Conservation (phyloP, 306 rosid species). For the Erythrophleum fordii region DNA sequence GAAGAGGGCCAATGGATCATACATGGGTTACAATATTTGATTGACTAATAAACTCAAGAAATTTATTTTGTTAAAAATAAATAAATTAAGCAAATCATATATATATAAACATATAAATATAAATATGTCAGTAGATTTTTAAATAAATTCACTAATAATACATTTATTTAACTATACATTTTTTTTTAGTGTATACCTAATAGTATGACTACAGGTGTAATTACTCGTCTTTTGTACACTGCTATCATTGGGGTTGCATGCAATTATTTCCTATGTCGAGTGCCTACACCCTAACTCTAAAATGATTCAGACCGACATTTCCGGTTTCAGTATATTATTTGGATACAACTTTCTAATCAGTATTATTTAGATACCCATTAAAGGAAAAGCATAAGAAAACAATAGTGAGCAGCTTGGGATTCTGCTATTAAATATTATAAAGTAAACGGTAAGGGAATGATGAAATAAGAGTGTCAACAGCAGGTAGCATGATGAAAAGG, state of each 20-base stretch:
- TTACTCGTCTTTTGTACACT: not conserved
- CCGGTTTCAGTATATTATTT: conserved; percentile 10
- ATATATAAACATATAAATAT: no score
- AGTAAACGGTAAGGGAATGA: conserved; percentile 55
- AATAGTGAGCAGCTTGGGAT: conserved; percentile 50
- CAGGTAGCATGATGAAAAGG: conserved; percentile 61
- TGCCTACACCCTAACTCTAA: not conserved
- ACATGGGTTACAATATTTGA: conserved; percentile 16
- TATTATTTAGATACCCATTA: conserved; percentile 3
- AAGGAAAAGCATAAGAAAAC: conserved; percentile 30
- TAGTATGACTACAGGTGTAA: no score
- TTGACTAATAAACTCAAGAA: no score
- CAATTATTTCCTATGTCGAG: not conserved
- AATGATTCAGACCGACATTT: not conserved
- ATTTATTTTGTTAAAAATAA: no score
- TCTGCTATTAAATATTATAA: conserved; percentile 41
- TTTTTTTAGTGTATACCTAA: no score
- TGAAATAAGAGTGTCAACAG: conserved; percentile 61
- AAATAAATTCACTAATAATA: no score
- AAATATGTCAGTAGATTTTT: no score
- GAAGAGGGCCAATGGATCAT: conserved; percentile 37
- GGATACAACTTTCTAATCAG: not conserved
- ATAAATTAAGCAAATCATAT: no score
- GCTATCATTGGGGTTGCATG: conserved; percentile 1
- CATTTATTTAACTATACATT: no score